Conservation (phyloP, 768 basidiomycete species). For the Naematelia encephala region DNA sequence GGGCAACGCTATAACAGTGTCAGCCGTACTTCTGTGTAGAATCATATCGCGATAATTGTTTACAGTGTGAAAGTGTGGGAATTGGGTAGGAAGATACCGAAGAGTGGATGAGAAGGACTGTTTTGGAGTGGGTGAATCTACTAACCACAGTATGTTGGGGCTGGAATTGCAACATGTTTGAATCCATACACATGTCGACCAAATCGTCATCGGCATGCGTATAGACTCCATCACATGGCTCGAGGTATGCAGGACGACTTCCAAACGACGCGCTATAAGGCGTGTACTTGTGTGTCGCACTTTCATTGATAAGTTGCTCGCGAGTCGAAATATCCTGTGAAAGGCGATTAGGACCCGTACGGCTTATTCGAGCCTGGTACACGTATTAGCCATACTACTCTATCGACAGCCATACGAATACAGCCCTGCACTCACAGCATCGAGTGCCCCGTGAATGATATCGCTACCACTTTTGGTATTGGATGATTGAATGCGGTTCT, state of each 20-base stretch:
- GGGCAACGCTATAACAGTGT: constrained; percentile 15
- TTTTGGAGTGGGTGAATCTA: no score
- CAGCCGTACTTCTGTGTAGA: no score
- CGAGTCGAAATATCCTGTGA: background rate
- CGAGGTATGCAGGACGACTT: constrained; percentile 2
- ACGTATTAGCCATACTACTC: background rate
- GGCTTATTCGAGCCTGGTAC: background rate
- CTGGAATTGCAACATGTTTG: constrained; percentile 4
- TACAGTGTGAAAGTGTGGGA: no score
- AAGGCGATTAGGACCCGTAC: background rate
- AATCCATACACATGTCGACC: constrained; percentile 16
- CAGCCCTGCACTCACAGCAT: background rate
- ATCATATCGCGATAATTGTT: no score
- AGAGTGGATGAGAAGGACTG: no score
- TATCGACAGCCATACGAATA: no score
- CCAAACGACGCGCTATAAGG: constrained; percentile 1
- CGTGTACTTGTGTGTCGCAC: no score
- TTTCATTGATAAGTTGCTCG: no score
- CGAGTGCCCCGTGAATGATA: background rate
- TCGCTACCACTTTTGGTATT: background rate
- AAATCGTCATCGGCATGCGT: background rate
- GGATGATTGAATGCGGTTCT: no score
- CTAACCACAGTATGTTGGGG: constrained; percentile 15
- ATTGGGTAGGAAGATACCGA: no score
- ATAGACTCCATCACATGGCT: constrained; percentile 9